Percentiles rank a stretch among this genome's conserved stretches.
Conservation (phyloP, 140 eudicot species). For the Erigeron philadelphicus region DNA sequence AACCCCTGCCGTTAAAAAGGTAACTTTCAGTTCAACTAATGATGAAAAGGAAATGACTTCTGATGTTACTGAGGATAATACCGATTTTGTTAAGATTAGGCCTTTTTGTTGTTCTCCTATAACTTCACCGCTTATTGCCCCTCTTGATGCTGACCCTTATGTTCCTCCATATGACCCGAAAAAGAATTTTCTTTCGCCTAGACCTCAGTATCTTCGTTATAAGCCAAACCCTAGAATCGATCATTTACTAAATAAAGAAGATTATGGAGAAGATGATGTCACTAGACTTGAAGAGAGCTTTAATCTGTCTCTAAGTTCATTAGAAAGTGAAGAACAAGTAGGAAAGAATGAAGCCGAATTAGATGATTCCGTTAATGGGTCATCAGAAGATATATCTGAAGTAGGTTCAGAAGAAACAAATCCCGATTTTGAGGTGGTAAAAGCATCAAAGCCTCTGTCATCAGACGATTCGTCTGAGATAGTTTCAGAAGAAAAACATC, state of each 20-base stretch:
- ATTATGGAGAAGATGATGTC: slow-evolving; percentile 32
- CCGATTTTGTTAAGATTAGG: slow-evolving; percentile 24
- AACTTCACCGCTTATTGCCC: slow-evolving; percentile 43
- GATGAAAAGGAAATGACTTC: slow-evolving; percentile 29
- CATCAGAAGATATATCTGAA: slow-evolving; percentile 28
- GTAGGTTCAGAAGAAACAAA: slow-evolving; percentile 21
- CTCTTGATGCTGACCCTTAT: slow-evolving; percentile 62
- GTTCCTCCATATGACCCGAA: slow-evolving; percentile 81
- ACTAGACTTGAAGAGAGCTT: slow-evolving; percentile 40
- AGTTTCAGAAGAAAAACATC: slow-evolving; percentile 22
- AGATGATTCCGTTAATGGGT: slow-evolving; percentile 31
- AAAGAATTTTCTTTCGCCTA: slow-evolving; percentile 70
- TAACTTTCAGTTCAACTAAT: slow-evolving; percentile 25
- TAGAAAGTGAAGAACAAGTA: slow-evolving; percentile 42
- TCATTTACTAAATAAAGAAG: slow-evolving; percentile 34
- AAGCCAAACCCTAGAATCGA: slow-evolving; percentile 70
- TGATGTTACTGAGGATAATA: slow-evolving; percentile 22
- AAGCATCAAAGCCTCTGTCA: slow-evolving; percentile 9
- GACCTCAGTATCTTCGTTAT: slow-evolving; percentile 79
- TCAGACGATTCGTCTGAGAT: slow-evolving; percentile 27
- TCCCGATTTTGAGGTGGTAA: slow-evolving; percentile 20
- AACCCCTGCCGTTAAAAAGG: slow-evolving; percentile 27
- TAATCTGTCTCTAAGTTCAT: slow-evolving; percentile 40
- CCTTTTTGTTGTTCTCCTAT: slow-evolving; percentile 27
- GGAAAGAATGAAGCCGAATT: slow-evolving; percentile 25